phyloP scores from a whole-genome alignment of 306 rosid genomes.

The Gastrolobium bilobum region DNA sequence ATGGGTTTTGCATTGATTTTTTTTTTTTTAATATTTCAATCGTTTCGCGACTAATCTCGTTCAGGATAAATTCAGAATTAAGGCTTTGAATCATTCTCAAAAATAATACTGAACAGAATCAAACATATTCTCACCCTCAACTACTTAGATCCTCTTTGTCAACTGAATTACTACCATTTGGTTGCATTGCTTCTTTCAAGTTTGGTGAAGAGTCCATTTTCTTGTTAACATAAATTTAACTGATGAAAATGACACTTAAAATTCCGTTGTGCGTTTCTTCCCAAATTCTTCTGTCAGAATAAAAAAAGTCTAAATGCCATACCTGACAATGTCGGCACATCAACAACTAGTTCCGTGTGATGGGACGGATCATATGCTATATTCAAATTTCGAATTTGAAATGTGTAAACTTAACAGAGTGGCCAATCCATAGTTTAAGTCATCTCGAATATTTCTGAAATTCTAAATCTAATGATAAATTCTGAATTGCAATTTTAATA shows the following conservation, averaged over 20 bases:
- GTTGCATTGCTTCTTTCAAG: conserved; percentile 46
- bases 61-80: no score
- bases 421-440: conserved; percentile 30
- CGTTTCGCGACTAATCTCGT: no score
- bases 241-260: conserved; percentile 50
- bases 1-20: neutral
- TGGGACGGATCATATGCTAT: conserved; percentile 42
- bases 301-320: neutral
- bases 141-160: no score
- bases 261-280: conserved; percentile 21
- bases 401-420: conserved; percentile 12
- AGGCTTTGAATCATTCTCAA: no score
- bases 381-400: conserved; percentile 32
- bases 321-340: conserved; percentile 44
- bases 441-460: neutral
- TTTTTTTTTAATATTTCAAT: no score
- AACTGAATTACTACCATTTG: no score
- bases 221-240: conserved; percentile 34
- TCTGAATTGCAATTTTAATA: neutral
- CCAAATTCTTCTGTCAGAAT: neutral
- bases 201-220: conserved; percentile 50
- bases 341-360: conserved; percentile 38
- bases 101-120: no score
- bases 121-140: no score
- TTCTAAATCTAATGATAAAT: neutral